phyloP scores from a whole-genome alignment of 192 early-diverging fungal genomes.

The Umbelopsis vinacea region DNA sequence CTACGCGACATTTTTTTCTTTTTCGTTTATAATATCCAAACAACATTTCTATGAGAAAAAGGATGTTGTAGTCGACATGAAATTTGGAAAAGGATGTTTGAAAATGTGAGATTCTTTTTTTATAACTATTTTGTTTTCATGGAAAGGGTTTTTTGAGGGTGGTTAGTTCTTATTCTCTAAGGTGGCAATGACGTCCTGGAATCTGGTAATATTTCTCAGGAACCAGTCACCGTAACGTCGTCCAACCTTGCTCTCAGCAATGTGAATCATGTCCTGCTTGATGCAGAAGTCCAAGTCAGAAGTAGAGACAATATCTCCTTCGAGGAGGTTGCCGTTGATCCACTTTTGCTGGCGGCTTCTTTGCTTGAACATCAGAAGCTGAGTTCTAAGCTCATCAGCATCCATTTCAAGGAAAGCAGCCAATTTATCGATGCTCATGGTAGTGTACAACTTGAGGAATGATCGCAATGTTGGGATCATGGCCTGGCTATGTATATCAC shows the following conservation, averaged over 20 bases:
- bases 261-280: constrained; percentile 93
- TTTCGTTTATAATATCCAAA: not conserved
- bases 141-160: no score
- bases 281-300: constrained; percentile 94
- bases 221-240: constrained; percentile 96
- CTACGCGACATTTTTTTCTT: not conserved
- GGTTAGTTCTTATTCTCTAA: constrained; percentile 41
- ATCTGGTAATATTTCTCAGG: constrained; percentile 92
- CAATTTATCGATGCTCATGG: constrained; percentile 87
- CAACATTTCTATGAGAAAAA: constrained; percentile 14
- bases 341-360: constrained; percentile 90
- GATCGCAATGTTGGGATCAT: constrained; percentile 87
- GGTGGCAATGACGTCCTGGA: constrained; percentile 64
- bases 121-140: not conserved
- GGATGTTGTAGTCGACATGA: not conserved
- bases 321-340: constrained; percentile 77
- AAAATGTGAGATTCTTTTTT: not conserved
- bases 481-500: constrained; percentile 85
- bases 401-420: constrained; percentile 86
- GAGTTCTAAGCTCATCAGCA: constrained; percentile 81
- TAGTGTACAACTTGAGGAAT: constrained; percentile 95
- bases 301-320: constrained; percentile 80
- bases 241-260: constrained; percentile 93
- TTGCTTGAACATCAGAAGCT: constrained; percentile 94
- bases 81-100: not conserved